These are phyloP conservation scores for Trichothecium roseum DNA, from an alignment of 2,329 filamentous ascomycete species.

Conservation along the genomic window DNA sequence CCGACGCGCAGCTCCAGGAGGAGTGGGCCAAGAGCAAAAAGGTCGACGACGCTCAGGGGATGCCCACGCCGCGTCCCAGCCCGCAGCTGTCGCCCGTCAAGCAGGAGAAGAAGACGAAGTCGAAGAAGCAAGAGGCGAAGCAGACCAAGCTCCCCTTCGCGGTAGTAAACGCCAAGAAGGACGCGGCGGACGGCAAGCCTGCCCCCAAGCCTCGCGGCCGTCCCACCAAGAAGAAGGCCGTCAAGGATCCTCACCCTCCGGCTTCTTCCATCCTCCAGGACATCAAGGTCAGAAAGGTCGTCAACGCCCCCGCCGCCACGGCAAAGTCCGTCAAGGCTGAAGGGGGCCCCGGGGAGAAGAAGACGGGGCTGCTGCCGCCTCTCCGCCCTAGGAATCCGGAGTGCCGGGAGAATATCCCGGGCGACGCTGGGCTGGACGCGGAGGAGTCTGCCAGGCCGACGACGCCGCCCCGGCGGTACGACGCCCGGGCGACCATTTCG, in stretches of 20 bases:
- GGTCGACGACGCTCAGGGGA: slow-evolving; percentile 33
- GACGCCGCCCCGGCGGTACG: slow-evolving; percentile 6
- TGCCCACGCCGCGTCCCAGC: slow-evolving; percentile 48
- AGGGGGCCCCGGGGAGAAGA: slow-evolving; percentile 9
- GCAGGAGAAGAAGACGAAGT: slow-evolving; percentile 28
- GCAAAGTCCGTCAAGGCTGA: slow-evolving; percentile 34
- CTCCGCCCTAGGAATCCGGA: slow-evolving; percentile 11
- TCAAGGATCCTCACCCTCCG: slow-evolving; percentile 14
- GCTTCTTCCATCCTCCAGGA: slow-evolving; percentile 21
- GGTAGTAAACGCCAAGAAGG: slow-evolving; percentile 8
- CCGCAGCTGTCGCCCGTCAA: slow-evolving; percentile 36
- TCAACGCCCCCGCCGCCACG: slow-evolving; percentile 25
- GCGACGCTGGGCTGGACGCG: neutral
- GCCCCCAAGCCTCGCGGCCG: slow-evolving; percentile 1
- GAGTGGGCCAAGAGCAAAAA: slow-evolving; percentile 25
- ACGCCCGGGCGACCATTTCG: slow-evolving; percentile 27
- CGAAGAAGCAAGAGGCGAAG: slow-evolving; percentile 29
- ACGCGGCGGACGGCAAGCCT: slow-evolving; percentile 8
- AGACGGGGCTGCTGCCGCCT: slow-evolving; percentile 4
- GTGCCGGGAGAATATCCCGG: neutral
- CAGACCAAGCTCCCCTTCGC: slow-evolving; percentile 41
- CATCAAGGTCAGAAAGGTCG: slow-evolving; percentile 21
- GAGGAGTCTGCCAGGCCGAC: slow-evolving; percentile 16
- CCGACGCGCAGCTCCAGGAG: slow-evolving; percentile 5
- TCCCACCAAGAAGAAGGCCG: slow-evolving; percentile 6